Conservation (phyloP, 2,329 filamentous ascomycete genomes). For the Camillea tinctor region DNA sequence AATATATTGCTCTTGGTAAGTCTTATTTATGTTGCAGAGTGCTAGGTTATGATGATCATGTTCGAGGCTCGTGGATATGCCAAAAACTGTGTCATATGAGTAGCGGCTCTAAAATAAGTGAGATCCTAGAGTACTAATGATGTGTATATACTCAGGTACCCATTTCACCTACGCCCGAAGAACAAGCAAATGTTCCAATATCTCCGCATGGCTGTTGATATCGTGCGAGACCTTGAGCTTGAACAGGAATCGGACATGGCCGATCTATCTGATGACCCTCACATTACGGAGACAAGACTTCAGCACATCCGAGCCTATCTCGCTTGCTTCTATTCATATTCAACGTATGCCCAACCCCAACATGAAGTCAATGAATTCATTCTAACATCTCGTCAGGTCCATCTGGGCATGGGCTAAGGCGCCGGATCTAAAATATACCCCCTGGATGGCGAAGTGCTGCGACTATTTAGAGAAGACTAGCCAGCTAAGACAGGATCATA, state of each 20-base stretch:
- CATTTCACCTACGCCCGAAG: conserved; percentile 52
- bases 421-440: conserved; percentile 36
- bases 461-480: conserved; percentile 41
- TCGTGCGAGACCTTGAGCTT: conserved; percentile 49
- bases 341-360: conserved; percentile 35
- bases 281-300: conserved; percentile 33
- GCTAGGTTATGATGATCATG: background rate
- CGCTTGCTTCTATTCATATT: conserved; percentile 42
- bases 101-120: too few relatives aligned
- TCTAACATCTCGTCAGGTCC: conserved; percentile 32
- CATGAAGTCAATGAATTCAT: background rate
- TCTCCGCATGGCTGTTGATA: conserved; percentile 50
- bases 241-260: conserved; percentile 38
- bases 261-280: conserved; percentile 14
- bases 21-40: background rate
- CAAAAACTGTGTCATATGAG: too few relatives aligned
- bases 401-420: conserved; percentile 38
- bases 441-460: conserved; percentile 46
- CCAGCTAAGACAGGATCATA: conserved; percentile 38
- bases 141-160: conserved; percentile 43
- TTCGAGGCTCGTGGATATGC: too few relatives aligned
- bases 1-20: conserved; percentile 57
- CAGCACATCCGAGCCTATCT: conserved; percentile 47
- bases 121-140: background rate
- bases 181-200: conserved; percentile 51